Evolutionary conservation across 2,329 filamentous ascomycete genomes (phyloP).

Genomic region (Zasmidium citrigriseum): DNA sequence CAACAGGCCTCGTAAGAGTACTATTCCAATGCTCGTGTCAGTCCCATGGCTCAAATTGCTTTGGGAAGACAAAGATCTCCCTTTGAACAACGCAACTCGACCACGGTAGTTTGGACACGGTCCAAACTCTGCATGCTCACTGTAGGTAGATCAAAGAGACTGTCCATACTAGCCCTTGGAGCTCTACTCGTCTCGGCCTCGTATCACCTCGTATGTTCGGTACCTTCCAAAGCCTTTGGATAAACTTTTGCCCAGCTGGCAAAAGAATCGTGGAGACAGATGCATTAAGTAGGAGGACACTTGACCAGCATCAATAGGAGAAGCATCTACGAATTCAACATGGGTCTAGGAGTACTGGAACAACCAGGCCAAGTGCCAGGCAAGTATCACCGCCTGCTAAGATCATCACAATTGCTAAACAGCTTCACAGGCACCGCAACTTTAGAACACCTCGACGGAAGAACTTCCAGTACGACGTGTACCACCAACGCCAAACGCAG

Average conservation of each 20-base stretch:
- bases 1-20: too few species aligned
- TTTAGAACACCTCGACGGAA: conserved; percentile 1
- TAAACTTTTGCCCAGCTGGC: not conserved
- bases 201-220: not conserved
- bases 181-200: not conserved
- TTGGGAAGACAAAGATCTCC: too few species aligned
- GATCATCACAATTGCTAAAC: not conserved
- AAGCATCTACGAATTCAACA: not conserved
- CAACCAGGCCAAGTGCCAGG: not conserved
- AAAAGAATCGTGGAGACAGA: not conserved
- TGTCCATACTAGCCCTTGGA: not conserved
- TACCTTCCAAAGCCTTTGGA: not conserved
- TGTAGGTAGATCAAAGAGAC: not conserved
- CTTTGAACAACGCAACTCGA: too few species aligned
- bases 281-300: too few species aligned
- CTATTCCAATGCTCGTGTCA: too few species aligned
- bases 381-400: not conserved
- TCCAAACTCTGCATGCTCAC: not conserved
- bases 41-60: too few species aligned
- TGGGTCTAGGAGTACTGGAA: conserved; percentile 1
- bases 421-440: conserved; percentile 2
- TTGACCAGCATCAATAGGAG: too few species aligned
- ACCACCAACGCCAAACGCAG: not conserved
- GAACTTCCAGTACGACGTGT: not conserved
- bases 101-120: not conserved